Evolutionary conservation across 495 filamentous ascomycete genomes (phyloP).

Genomic region (Cercophora sp.): DNA sequence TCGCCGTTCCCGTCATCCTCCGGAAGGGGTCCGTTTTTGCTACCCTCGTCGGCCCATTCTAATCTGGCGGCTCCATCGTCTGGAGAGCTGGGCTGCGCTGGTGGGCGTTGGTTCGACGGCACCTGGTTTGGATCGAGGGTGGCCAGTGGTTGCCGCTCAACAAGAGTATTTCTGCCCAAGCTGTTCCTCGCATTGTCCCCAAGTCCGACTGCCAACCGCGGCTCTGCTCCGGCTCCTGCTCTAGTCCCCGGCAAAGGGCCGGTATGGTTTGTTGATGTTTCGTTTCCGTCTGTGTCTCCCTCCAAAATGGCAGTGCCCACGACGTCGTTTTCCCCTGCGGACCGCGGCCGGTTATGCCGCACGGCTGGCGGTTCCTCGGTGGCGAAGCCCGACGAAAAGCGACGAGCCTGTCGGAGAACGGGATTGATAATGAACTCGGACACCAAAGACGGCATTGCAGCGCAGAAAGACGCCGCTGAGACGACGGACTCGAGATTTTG

Average conservation of each 20-base stretch:
- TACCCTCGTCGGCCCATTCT: slow-evolving; percentile 9
- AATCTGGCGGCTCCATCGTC: neutral
- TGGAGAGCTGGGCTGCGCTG: neutral
- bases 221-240: neutral
- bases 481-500: neutral
- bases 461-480: neutral
- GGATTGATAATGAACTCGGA: slow-evolving; percentile 72
- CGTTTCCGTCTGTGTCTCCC: slow-evolving; percentile 4
- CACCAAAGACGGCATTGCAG: slow-evolving; percentile 69
- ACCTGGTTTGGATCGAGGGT: neutral
- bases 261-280: neutral
- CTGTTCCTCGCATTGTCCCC: neutral
- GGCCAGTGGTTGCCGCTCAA: neutral
- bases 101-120: neutral
- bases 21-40: slow-evolving; percentile 49
- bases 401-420: slow-evolving; percentile 69
- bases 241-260: neutral
- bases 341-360: slow-evolving; percentile 19
- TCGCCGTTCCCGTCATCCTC: slow-evolving; percentile 89
- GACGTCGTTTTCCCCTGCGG: slow-evolving; percentile 6
- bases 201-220: too few relatives aligned
- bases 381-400: slow-evolving; percentile 51
- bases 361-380: slow-evolving; percentile 23
- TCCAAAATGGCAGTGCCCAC: slow-evolving; percentile 22
- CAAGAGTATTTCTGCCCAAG: neutral